Base-by-base conservation (phyloP, 2,329 filamentous ascomycete genomes). In the Stagonosporopsis chrysanthemi region DNA sequence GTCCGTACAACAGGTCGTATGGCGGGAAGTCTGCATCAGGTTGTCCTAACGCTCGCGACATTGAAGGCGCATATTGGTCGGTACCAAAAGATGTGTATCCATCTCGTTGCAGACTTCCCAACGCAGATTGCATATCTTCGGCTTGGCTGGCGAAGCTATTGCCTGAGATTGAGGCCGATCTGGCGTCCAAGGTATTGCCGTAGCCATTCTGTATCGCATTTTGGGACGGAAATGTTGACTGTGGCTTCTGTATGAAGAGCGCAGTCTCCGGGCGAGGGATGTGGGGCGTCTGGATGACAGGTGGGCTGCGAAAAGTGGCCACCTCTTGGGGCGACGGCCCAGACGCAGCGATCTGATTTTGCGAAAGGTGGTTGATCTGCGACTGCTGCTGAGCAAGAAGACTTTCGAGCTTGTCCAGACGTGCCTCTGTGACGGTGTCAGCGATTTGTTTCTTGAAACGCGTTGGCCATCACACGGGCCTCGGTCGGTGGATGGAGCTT, bases 1-100 rank as follows among this genome's bases (percentile, higher is more conserved):
- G 75, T 2, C 82, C 83, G 58, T 86, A 87, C 3, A 87, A 71
- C 12, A 87, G 77, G 60, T 87, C 85, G 59, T 86, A 85, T 0
- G 85, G 84, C 2, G 85, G 85, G 1, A 87, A 80, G 50, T 86
- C 68, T 66, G 78, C 62, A 67, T 82, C 70, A 28, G 65, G 43
- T 14, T 70, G 66, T 22, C 66, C 66, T 29, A 75, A 57, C n/a
- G 65, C 59, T 33, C 65, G 63, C 41, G 66, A 59, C 51, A 74
- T 67, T 11, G 69, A 47, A 5, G 74, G 62, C 24, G 65, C 65
- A 43, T 71, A 75, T 14, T 71, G 68, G 24, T 75, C 72, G 41
- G 65, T 64, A 52, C 61, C 63, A 53, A 70, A 76, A 11, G 67
- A 45, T 4, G 64, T 62, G 41, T 74, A 76, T 8, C 60, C 53